Conservation (phyloP, 1,284 basidiomycete genomes). For the Sporisorium exsertum region DNA sequence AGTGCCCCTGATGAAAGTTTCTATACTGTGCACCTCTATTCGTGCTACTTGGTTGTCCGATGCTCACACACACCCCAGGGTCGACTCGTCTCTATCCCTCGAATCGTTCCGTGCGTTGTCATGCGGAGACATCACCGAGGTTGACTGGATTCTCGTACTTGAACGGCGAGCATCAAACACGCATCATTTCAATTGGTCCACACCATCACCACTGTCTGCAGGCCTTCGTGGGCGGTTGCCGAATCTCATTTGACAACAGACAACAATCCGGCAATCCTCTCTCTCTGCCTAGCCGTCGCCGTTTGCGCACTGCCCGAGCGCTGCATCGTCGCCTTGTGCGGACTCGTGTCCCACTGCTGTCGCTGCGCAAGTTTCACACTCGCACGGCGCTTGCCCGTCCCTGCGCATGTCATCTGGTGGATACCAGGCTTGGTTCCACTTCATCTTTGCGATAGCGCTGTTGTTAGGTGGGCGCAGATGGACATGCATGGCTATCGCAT, state of each 20-base stretch:
- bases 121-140: background rate
- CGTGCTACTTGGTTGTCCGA: too few species aligned
- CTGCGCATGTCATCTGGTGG: background rate
- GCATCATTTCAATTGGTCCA: background rate
- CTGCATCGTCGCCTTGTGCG: constrained; percentile 2
- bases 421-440: background rate
- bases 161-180: background rate
- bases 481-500: background rate
- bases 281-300: background rate
- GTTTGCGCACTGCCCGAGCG: background rate
- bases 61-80: too few species aligned
- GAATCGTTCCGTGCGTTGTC: background rate
- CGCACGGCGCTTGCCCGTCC: background rate
- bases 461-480: background rate
- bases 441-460: background rate
- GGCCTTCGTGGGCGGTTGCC: background rate
- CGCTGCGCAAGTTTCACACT: background rate
- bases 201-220: background rate
- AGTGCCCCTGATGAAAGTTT: too few species aligned
- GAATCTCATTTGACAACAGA: background rate
- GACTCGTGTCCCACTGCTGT: background rate
- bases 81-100: background rate
- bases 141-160: background rate
- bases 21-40: too few species aligned
- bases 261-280: background rate